These are phyloP conservation scores for Tricholoma sp. DNA, from an alignment of 768 basidiomycete genomes.

Conservation along the genomic window DNA sequence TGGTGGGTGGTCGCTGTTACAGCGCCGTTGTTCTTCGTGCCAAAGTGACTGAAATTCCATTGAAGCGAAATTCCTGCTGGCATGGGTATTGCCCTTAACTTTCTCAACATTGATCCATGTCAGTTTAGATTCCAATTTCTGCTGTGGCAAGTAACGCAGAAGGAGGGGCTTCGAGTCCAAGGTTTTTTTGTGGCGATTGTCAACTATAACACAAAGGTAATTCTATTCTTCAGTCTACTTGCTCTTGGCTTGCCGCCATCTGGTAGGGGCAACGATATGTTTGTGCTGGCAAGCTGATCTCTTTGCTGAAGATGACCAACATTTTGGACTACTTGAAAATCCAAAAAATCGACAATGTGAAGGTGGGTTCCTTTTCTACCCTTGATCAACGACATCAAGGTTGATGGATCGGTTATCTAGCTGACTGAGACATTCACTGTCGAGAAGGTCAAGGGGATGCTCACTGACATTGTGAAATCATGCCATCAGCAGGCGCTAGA, in stretches of 20 bases:
- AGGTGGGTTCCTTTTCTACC: conserved; percentile 42
- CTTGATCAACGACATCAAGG: conserved; percentile 2
- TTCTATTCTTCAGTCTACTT: conserved; percentile 10
- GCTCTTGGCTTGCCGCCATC: conserved; percentile 5
- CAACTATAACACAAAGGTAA: conserved; percentile 90
- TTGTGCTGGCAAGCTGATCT: conserved; percentile 93
- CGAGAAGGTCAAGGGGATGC: conserved; percentile 96
- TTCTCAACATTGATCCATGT: conserved; percentile 96
- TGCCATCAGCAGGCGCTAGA: too few relatives aligned
- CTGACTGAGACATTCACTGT: conserved; percentile 83
- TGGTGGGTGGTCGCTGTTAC: conserved; percentile 98
- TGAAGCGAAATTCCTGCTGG: conserved; percentile 76
- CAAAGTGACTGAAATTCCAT: conserved; percentile 94
- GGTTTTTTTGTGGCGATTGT: conserved; percentile 99
- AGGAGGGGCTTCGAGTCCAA: conserved; percentile 92
- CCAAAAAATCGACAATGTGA: conserved; percentile 90
- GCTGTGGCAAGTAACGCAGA: conserved; percentile 95
- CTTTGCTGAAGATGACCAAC: conserved; percentile 90
- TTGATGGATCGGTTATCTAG: conserved; percentile 34
- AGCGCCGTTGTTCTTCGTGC: conserved; percentile 81
- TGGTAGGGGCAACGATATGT: conserved; percentile 97
- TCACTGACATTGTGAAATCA: conserved; percentile 84
- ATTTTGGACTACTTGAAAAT: conserved; percentile 95
- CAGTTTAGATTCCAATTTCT: conserved; percentile 98
- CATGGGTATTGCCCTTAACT: conserved; percentile 89